These are phyloP conservation scores for Solanum chacoense DNA, from an alignment of 305 asterid species.

Conservation along the genomic window DNA sequence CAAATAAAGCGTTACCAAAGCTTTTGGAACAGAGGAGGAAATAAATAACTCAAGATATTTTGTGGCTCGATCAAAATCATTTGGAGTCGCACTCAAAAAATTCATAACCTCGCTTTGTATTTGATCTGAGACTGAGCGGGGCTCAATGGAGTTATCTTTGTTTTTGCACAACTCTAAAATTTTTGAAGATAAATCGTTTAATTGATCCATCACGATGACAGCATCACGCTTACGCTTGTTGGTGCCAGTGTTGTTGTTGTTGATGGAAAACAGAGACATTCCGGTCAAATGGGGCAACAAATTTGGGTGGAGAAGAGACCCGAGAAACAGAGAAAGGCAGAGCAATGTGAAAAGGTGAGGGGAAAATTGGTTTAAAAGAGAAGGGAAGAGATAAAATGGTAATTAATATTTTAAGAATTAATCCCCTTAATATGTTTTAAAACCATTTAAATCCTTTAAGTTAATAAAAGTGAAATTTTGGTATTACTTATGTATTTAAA, in stretches of 20 bases:
- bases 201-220: background rate
- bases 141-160: background rate
- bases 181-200: slow-evolving; percentile 34
- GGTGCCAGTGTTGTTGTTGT: background rate
- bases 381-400: background rate
- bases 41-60: slow-evolving; percentile 39
- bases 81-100: slow-evolving; percentile 27
- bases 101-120: slow-evolving; percentile 23
- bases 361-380: background rate
- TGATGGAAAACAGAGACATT: background rate
- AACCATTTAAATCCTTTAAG: background rate
- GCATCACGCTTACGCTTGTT: background rate
- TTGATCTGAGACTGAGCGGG: background rate
- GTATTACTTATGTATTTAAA: background rate
- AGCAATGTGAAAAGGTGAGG: background rate
- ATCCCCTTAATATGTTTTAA: background rate
- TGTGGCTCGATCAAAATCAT: background rate
- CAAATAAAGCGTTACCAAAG: background rate
- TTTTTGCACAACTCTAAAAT: slow-evolving; percentile 23
- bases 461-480: background rate
- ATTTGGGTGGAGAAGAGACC: background rate
- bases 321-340: background rate
- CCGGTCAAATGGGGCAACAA: background rate
- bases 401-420: background rate
- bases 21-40: slow-evolving; percentile 39